Base-by-base conservation (phyloP, 257 asterid genomes). In the Fraxinus pennsylvanica region DNA sequence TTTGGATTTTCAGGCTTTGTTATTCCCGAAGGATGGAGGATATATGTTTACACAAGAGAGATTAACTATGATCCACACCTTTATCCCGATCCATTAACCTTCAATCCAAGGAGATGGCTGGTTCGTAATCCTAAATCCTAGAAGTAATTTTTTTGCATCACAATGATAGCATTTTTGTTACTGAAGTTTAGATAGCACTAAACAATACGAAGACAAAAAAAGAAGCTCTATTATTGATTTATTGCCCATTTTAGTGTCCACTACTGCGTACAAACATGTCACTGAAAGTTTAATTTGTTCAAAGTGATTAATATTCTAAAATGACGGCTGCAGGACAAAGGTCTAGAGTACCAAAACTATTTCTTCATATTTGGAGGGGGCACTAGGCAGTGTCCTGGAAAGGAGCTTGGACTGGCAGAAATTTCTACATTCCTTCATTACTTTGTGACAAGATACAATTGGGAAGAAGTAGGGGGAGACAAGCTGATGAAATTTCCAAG, bases 101-200 rank as follows among this genome's bases (percentile, higher is more conserved):
- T 96, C 89, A 96, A 93, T 77, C 99, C 99, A 6, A 90, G 95
- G 96, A 89, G 99, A 93, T 96, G 99, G 99, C 89, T 96, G 97
- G 99, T 96, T 59, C 59, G 97, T 89, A 74, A 61, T 15, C 39
- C 22, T 30, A 38, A 63, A 12, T 19, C 52, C 38, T 39, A 29
- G 33, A 67, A 38, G 50, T 4, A 54, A 4, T 19, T 43, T 33
- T 33, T 67, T 57, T 57, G 19, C 59, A 12, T 50, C 17, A 13
- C 7, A 13, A 4, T 15, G 7, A 17, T 50, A 15, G 59, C 59
- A 14, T 50, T 21, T 50, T 50, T 50, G 50, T 10, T 43, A 43
- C 52, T 10, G 15, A 43, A 43, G 52, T 10, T 43, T 43, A 43
- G 17, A 43, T 43, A 43, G 17, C 52, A 43, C 50, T 12, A 43